Base-by-base conservation (phyloP, 1,284 basidiomycete species). In the Stereum hirsutum region DNA sequence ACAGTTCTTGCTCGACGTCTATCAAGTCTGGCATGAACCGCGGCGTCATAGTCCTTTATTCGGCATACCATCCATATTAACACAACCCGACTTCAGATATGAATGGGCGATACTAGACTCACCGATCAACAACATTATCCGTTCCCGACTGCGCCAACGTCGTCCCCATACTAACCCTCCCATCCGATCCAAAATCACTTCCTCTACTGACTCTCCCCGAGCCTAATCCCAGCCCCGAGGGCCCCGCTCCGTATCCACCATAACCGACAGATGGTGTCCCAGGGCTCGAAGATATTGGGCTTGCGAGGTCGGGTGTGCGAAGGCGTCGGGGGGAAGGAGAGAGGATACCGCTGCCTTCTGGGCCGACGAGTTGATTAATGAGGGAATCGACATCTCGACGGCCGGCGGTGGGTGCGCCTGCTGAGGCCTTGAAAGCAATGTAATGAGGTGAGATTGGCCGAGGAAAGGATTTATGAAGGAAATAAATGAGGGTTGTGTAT, bases 1-100 rank as follows among this genome's bases (percentile, higher is more conserved):
- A 94, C 10, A 94, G 65, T 56, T 94, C 91, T 52, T 89, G 81
- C 50, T 90, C 87, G 11, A 89, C 75, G 53, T 94, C 88, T 46
- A 94, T 76, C 30, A 90, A 70, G 56, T 91, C 87, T n/a, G 78
- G 74, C 28, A 79, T 64, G 28, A 72, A 67, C 34, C 80, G 71
- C 11, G 84, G 78, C 4, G 76, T 79, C 55, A 86, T 67, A 41
- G 68, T 66, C 45, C 83, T 85, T 44, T 19, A 42, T 17, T 8
- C 2, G 10, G 19, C 32, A 28, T 19, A 12, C 14, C 26, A 24
- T 41, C 14, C 23, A 3, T 10, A 12, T 26, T n/a, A 40, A 23
- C 12, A n/a, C 12, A 27, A 12, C 24, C 23, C 19, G 17, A 51
- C 41, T 50, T 43, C 17, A 34, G 28, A 44, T 15, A 33, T 1